Evolutionary conservation across 495 filamentous ascomycete genomes (phyloP), one percentile per base, ranked within the genome.

Genomic region (Hypoxylon lienhwacheense): DNA sequence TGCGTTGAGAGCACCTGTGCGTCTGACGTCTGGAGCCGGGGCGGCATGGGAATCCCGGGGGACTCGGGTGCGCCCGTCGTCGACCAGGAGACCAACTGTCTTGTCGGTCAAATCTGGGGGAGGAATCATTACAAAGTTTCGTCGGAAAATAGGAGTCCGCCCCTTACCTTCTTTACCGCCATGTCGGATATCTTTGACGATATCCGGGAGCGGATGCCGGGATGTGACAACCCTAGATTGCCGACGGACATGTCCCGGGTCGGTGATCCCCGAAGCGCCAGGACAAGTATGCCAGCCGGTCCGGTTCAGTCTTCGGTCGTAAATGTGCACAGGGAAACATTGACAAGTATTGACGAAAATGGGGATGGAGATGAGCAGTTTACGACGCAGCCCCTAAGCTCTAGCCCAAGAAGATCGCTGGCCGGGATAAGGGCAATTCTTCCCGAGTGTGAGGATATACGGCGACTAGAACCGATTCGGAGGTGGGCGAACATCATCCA

Each of bases 141-240:
- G 14, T 12, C 26, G 2, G n/a, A 31, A 1, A 4, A 21, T 5
- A 7, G 15, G 8, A 26, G 24, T 5, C 24, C 24, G 12, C 47
- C 47, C 7, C 2, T 51, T 26, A 42, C 47, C 0, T 51, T 19
- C 17, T 51, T 51, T 36, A 41, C 47, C 4, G 47, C 35, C 4
- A 51, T 51, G 35, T 41, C 47, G n/a, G 47, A 51, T 8, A 51
- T 51, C 26, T 51, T 24, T 16, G 47, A 51, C 22, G 47, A 51
- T 22, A 42, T 51, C 17, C 25, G 14, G 10, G 47, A 51, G 7
- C 47, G 36, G 10, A 42, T 42, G 47, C 36, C 25, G 15, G 19
- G 5, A 1, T 17, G 11, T 15, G 47, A 10, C 8, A 11, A 3
- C 7, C 47, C 47, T 1, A 14, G 26, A 1, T 36, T 51, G 32